phyloP scores from a whole-genome alignment of 108 stramenopile genomes.

The Fragilariopsis cylindrus region DNA sequence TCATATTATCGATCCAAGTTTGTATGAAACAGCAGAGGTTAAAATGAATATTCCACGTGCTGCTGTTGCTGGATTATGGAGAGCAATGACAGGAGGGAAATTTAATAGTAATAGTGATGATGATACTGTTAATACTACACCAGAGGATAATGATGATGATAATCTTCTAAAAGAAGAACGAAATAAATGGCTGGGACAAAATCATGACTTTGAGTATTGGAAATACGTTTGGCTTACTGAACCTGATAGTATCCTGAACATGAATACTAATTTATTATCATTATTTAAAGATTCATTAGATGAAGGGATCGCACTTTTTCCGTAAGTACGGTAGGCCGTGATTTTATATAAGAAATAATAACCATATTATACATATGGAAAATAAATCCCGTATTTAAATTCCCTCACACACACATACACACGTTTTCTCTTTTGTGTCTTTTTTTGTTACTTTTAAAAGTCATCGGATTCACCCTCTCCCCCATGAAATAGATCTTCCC shows the following conservation, averaged over 20 bases:
- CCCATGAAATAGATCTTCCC: constrained; percentile 26
- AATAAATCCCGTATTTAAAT: no score
- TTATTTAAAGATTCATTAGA: not conserved
- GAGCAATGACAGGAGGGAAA: not conserved
- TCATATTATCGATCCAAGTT: not conserved
- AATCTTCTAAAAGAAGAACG: not conserved
- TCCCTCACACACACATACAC: no score
- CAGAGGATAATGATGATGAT: not conserved
- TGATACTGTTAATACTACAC: not conserved
- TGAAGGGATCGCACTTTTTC: constrained; percentile 4
- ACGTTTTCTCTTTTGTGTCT: no score
- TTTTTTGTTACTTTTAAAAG: no score
- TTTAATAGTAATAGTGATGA: not conserved
- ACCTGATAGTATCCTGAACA: constrained; percentile 17
- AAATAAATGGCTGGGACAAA: not conserved
- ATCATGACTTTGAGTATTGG: not conserved
- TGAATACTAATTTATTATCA: not conserved
- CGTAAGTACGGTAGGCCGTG: not conserved
- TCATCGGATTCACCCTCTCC: constrained; percentile 28
- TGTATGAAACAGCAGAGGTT: not conserved
- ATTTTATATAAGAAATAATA: no score
- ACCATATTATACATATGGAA: no score
- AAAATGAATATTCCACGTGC: constrained; percentile 13
- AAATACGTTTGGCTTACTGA: constrained; percentile 19
- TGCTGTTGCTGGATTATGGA: constrained; percentile 4